Evolutionary conservation across 345 rosid species (phyloP).

Genomic region (Eutrema japonicum): DNA sequence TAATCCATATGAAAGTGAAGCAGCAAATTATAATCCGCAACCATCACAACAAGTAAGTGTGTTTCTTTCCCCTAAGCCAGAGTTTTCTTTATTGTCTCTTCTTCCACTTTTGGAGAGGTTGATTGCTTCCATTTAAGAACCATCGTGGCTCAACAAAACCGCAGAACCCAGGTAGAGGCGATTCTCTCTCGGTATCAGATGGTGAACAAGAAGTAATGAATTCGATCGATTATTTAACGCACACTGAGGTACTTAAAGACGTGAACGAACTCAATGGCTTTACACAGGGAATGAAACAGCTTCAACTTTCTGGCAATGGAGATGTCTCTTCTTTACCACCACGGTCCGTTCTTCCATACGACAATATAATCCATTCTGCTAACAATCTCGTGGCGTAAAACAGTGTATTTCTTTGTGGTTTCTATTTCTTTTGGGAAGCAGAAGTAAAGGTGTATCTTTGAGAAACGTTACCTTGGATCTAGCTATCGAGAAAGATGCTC

Average conservation of each 20-base stretch:
- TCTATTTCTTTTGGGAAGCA: slow-evolving; percentile 37
- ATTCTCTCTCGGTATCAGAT: slow-evolving; percentile 19
- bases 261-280: slow-evolving; percentile 33
- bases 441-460: slow-evolving; percentile 48
- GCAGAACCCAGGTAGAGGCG: slow-evolving; percentile 44
- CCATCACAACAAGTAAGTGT: slow-evolving; percentile 47
- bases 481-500: slow-evolving; percentile 46
- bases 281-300: slow-evolving; percentile 42
- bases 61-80: background rate
- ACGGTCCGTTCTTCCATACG: slow-evolving; percentile 30
- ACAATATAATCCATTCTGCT: slow-evolving; percentile 6
- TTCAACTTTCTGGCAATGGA: slow-evolving; percentile 40
- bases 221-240: slow-evolving; percentile 42
- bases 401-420: background rate
- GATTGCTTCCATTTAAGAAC: slow-evolving; percentile 9
- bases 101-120: slow-evolving; percentile 15
- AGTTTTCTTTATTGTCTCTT: slow-evolving; percentile 14
- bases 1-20: slow-evolving; percentile 37
- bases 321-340: slow-evolving; percentile 33
- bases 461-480: slow-evolving; percentile 60
- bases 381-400: slow-evolving; percentile 4
- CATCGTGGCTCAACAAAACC: slow-evolving; percentile 29
- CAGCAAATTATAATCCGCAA: slow-evolving; percentile 34
- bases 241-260: slow-evolving; percentile 45
- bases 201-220: slow-evolving; percentile 43